These are phyloP conservation scores for Claviceps citrina DNA, from an alignment of 2,329 filamentous ascomycete genomes.

Conservation along the genomic window DNA sequence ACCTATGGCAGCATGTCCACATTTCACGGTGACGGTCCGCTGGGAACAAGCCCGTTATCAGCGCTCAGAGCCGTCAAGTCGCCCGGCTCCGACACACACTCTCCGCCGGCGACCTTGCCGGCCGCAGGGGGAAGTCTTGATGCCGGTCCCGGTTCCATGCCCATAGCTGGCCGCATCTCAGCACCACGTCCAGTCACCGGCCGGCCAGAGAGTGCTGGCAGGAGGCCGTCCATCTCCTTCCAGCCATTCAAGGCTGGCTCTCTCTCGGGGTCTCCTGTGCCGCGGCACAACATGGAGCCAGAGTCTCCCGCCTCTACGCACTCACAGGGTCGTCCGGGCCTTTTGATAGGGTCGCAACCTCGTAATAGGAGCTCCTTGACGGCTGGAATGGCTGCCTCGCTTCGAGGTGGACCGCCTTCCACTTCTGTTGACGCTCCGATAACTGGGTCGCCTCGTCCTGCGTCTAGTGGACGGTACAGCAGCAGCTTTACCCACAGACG, in stretches of 20 bases:
- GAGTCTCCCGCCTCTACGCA: constrained; percentile 41
- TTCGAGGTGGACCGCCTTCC: constrained; percentile 48
- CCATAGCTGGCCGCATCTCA: constrained; percentile 25
- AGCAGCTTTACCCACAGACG: constrained; percentile 87
- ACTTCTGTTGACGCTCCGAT: constrained; percentile 46
- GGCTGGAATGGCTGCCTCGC: constrained; percentile 58
- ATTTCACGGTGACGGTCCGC: constrained; percentile 63
- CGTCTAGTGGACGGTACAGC: constrained; percentile 69
- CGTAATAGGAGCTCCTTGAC: constrained; percentile 59
- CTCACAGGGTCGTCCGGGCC: constrained; percentile 31
- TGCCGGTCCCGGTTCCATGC: constrained; percentile 34
- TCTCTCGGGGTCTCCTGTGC: constrained; percentile 71
- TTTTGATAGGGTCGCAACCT: constrained; percentile 30
- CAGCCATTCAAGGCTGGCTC: constrained; percentile 94
- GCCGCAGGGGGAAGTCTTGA: constrained; percentile 27
- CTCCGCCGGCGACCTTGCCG: constrained; percentile 37
- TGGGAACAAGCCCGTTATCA: constrained; percentile 75
- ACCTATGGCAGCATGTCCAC: constrained; percentile 83
- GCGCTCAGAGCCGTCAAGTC: constrained; percentile 56
- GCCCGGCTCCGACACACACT: constrained; percentile 46
- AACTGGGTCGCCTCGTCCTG: constrained; percentile 64
- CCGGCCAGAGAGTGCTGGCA: constrained; percentile 39
- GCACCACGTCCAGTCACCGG: constrained; percentile 19
- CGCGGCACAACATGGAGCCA: constrained; percentile 29
- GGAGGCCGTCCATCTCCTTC: constrained; percentile 75